A percentile compares a stretch with the other conserved stretches of the same genome.
These are phyloP conservation scores for Botrytis paeoniae DNA, from an alignment of 2,329 filamentous ascomycete species.

Conservation along the genomic window DNA sequence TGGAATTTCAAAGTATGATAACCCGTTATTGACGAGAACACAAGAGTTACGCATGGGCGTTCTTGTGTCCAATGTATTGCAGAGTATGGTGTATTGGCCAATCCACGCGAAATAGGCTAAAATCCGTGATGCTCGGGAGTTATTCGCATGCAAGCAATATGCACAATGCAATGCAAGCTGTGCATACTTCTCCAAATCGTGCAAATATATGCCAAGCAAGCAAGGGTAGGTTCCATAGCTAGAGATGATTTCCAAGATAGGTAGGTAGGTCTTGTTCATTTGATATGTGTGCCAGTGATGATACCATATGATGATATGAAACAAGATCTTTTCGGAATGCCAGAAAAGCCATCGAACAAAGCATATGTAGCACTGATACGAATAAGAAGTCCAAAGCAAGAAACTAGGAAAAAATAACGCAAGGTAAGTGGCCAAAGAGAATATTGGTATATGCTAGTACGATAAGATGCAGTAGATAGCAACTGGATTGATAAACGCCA, in stretches of 20 bases:
- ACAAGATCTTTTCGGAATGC: conserved; percentile 1
- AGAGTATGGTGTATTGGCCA: not conserved
- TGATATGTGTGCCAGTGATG: conserved; percentile 1
- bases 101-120: not conserved
- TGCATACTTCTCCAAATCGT: conserved; percentile 7
- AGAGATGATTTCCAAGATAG: not conserved
- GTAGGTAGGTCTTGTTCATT: conserved; percentile 5
- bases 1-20: not conserved
- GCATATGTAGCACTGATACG: conserved; percentile 10
- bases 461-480: conserved; percentile 11
- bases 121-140: not conserved
- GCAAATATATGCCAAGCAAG: conserved; percentile 15
- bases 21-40: not conserved
- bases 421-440: conserved; percentile 6
- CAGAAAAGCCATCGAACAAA: conserved; percentile 2
- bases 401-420: conserved; percentile 4
- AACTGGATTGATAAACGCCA: conserved; percentile 6
- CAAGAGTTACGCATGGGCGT: conserved; percentile 12
- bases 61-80: conserved; percentile 10
- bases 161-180: conserved; percentile 5
- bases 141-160: conserved; percentile 15
- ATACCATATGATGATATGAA: conserved; percentile 13
- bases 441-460: conserved; percentile 20
- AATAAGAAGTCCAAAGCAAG: conserved; percentile 1
- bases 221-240: not conserved